Evolutionary conservation across 2,329 filamentous ascomycete genomes (phyloP).

Genomic region (Biscogniauxia marginata): DNA sequence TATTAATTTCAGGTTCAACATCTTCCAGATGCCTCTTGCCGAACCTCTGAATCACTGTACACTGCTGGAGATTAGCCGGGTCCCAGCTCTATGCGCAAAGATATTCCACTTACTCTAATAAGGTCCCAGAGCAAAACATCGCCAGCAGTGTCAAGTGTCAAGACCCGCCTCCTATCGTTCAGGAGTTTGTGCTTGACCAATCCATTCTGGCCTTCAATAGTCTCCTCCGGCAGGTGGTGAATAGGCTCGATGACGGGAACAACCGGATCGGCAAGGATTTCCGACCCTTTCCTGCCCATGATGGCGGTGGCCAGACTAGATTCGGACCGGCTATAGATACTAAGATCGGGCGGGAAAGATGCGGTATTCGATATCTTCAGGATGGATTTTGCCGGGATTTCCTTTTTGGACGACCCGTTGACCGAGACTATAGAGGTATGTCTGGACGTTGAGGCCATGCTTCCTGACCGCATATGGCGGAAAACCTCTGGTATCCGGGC

Average conservation of each 20-base stretch:
- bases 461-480: slow-evolving; percentile 43
- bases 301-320: slow-evolving; percentile 40
- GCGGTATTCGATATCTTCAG: slow-evolving; percentile 83
- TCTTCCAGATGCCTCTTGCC: slow-evolving; percentile 93
- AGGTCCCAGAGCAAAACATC: slow-evolving; percentile 96
- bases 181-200: slow-evolving; percentile 90
- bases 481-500: slow-evolving; percentile 62
- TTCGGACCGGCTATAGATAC: slow-evolving; percentile 51
- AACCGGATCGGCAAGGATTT: slow-evolving; percentile 51
- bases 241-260: slow-evolving; percentile 58
- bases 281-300: slow-evolving; percentile 55
- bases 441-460: slow-evolving; percentile 38
- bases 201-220: slow-evolving; percentile 92
- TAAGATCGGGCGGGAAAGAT: slow-evolving; percentile 61
- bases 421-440: slow-evolving; percentile 35
- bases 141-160: slow-evolving; percentile 92
- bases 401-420: slow-evolving; percentile 48
- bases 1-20: slow-evolving; percentile 83
- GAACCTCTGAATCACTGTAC: slow-evolving; percentile 84
- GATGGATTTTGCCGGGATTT: slow-evolving; percentile 75
- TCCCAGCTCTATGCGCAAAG: neutral
- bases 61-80: slow-evolving; percentile 50
- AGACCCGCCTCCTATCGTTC: slow-evolving; percentile 83
- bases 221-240: slow-evolving; percentile 69
- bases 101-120: slow-evolving; percentile 61